Evolutionary conservation across 1,284 basidiomycete species (phyloP).

Genomic region (Leccinum variabile): DNA sequence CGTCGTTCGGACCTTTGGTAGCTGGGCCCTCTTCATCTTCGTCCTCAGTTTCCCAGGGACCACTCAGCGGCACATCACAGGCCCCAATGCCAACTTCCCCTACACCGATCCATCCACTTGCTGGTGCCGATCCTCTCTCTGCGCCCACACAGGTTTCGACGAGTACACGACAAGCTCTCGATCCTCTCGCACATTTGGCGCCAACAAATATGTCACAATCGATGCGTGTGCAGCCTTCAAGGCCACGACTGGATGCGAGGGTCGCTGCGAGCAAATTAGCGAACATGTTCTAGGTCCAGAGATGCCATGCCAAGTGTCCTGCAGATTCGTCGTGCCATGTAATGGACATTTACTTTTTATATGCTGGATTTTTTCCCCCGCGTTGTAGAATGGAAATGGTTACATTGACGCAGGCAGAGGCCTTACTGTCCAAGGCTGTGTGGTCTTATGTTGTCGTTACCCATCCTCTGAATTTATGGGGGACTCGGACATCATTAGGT

Average conservation of each 20-base stretch:
- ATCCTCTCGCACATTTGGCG: conserved; percentile 62
- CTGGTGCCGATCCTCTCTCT: conserved; percentile 20
- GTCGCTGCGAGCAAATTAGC: conserved; percentile 87
- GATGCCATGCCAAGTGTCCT: not conserved
- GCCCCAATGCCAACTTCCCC: conserved; percentile 9
- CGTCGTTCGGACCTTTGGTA: conserved; percentile 36
- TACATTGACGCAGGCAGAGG: conserved; percentile 1
- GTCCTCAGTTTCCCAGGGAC: conserved; percentile 33
- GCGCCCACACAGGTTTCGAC: conserved; percentile 17
- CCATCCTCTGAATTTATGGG: not conserved
- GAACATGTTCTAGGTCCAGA: conserved; percentile 66
- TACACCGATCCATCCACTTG: conserved; percentile 20
- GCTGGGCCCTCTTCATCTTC: conserved; percentile 35
- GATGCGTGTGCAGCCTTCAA: conserved; percentile 62
- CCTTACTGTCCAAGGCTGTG: not conserved
- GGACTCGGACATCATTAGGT: not conserved
- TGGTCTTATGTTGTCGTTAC: not conserved
- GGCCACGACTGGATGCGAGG: conserved; percentile 71
- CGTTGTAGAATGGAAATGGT: conserved; percentile 10
- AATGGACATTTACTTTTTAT: conserved; percentile 11
- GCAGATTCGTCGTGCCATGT: conserved; percentile 6
- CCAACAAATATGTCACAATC: conserved; percentile 62
- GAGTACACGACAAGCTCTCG: conserved; percentile 40
- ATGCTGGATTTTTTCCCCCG: conserved; percentile 24
- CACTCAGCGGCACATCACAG: conserved; percentile 25